Evolutionary conservation across 2,329 filamentous ascomycete genomes (phyloP), one percentile per base, ranked within the genome.

Genomic region (Ilyonectria sp.): DNA sequence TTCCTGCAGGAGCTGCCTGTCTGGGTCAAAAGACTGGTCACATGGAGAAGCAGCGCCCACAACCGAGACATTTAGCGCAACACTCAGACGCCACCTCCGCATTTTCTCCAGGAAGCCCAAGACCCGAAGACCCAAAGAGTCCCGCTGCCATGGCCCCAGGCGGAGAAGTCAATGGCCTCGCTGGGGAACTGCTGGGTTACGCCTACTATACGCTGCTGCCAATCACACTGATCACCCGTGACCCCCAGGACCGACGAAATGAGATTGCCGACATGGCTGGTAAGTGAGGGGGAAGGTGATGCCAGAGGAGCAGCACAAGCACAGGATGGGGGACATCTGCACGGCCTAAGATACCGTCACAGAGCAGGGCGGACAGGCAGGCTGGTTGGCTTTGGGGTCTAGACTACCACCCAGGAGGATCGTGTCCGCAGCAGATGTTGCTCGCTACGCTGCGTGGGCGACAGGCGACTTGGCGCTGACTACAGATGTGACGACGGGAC

Each of bases 71-170:
- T 40, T 50, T 63, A 68, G 61, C 56, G 66, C 52, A 49, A 29
- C 46, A 68, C 49, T 23, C 43, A 59, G 56, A 66, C 66, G 66
- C 66, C 66, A 69, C 66, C 62, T 69, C 66, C 66, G 63, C 66
- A 68, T 65, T 65, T 57, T 59, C 58, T 46, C 60, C 44, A 63
- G 54, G 44, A 15, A 60, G 55, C 26, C 43, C 50, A 35, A 8
- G n/a, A 19, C n/a, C 26, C 29, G 44, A 55, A 23, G 40, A n/a
- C 29, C 29, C 59, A 33, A 26, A n/a, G 11, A 35, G 26, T 61
- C 37, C 37, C 54, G 54, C 46, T 58, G 61, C 58, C 54, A 53
- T 47, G 4, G 10, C 50, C 50, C 21, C 15, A n/a, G 47, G n/a
- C n/a, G 52, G 46, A 35, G 19, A 44, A 49, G 46, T 52, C 49